Conservation (phyloP, 257 asterid genomes). For the Cinchona pubescens region DNA sequence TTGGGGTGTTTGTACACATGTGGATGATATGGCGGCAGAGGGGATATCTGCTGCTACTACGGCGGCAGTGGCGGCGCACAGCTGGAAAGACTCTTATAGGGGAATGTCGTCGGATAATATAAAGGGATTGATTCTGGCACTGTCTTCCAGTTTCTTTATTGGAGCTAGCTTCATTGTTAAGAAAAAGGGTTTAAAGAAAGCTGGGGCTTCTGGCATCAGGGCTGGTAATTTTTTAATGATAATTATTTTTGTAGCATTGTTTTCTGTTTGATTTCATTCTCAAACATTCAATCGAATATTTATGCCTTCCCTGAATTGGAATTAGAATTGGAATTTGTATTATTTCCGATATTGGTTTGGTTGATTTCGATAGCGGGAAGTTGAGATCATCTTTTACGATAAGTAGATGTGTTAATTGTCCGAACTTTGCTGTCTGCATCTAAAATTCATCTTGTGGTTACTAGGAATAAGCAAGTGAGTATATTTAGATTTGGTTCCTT, state of each 20-base stretch:
- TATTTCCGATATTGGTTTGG: not conserved
- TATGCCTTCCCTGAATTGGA: too few relatives aligned
- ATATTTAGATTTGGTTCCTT: not conserved
- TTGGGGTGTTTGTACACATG: not conserved
- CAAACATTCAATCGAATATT: not conserved
- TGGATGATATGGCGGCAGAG: constrained; percentile 37
- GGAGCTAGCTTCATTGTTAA: constrained; percentile 92
- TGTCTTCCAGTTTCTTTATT: constrained; percentile 78
- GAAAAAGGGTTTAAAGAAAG: constrained; percentile 85
- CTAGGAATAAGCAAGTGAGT: not conserved
- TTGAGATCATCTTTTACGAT: not conserved
- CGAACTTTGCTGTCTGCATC: not conserved
- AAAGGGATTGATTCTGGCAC: constrained; percentile 70
- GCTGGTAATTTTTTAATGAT: constrained; percentile 61
- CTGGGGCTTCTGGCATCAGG: constrained; percentile 78
- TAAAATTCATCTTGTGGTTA: not conserved
- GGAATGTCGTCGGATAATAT: constrained; percentile 82
- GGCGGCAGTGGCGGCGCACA: constrained; percentile 22
- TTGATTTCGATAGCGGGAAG: not conserved
- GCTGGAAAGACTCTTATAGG: constrained; percentile 48
- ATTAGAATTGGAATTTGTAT: not conserved
- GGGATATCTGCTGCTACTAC: constrained; percentile 34
- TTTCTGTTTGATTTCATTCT: not conserved
- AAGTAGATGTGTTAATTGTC: not conserved
- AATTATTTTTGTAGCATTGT: not conserved